These are phyloP conservation scores for Cercospora zeina DNA, from an alignment of 2,329 filamentous ascomycete genomes.

Conservation along the genomic window DNA sequence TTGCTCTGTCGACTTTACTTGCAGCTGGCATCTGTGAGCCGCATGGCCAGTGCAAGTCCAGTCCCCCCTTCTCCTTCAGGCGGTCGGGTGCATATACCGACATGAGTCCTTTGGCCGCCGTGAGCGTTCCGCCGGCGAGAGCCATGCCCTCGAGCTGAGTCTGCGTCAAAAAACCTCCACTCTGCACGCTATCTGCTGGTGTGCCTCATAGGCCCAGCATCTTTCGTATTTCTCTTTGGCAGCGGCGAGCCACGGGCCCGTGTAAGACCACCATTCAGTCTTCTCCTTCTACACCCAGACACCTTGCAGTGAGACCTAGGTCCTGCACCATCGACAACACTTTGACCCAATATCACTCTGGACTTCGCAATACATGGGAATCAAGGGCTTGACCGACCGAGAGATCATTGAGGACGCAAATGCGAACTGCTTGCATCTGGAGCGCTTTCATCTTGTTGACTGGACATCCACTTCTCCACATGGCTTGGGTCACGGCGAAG, in stretches of 20 bases:
- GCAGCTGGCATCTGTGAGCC: constrained; percentile 15
- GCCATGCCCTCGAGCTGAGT: neutral
- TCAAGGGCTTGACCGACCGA: neutral
- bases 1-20: neutral
- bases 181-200: neutral
- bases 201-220: neutral
- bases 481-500: too few species aligned
- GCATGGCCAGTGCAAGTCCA: constrained; percentile 11
- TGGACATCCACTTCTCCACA: too few species aligned
- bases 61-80: neutral
- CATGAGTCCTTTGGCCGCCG: constrained; percentile 13
- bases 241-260: constrained; percentile 4
- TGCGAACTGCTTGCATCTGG: neutral
- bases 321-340: neutral
- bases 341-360: neutral
- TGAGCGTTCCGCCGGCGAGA: constrained; percentile 1
- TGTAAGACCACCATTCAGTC: neutral
- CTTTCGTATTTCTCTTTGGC: neutral
- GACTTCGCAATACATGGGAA: neutral
- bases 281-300: neutral
- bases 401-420: neutral
- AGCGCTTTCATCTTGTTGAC: too few species aligned
- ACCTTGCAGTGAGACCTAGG: neutral
- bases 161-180: neutral
- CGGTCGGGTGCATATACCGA: constrained; percentile 9